phyloP scores from a whole-genome alignment of 2,329 filamentous ascomycete species.

The Diplodia mutila region DNA sequence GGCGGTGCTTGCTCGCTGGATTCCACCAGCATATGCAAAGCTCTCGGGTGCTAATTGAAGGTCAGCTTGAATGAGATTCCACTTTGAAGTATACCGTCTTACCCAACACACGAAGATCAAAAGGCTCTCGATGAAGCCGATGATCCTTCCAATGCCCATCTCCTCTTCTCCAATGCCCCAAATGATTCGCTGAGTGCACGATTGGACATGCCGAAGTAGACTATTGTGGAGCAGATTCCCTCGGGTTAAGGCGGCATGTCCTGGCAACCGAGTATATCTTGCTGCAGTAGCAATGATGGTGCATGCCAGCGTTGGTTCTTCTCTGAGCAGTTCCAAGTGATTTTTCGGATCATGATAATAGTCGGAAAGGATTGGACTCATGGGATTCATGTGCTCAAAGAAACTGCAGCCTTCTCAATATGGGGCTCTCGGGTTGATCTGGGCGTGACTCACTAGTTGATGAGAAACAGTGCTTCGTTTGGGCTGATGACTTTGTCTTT shows the following conservation, averaged over 20 bases:
- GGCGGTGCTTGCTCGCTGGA: conserved; percentile 8
- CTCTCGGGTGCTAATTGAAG: conserved; percentile 8
- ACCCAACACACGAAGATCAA: conserved; percentile 13
- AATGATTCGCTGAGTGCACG: not conserved
- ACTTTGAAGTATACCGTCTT: not conserved
- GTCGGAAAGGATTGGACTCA: conserved; percentile 17
- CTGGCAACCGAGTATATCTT: conserved; percentile 12
- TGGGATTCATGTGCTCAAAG: conserved; percentile 12
- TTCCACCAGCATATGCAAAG: conserved; percentile 8
- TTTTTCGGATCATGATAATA: conserved; percentile 18
- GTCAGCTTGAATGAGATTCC: not conserved
- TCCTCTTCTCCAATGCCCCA: conserved; percentile 21
- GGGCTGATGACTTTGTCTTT: conserved; percentile 18
- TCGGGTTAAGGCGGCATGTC: conserved; percentile 8
- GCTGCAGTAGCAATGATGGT: conserved; percentile 14
- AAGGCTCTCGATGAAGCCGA: conserved; percentile 21
- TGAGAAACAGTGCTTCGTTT: conserved; percentile 12
- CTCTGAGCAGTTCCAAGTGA: conserved; percentile 12
- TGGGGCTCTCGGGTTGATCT: no score
- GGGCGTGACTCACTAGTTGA: conserved; percentile 11
- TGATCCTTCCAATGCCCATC: not conserved
- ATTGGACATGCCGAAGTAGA: conserved; percentile 18
- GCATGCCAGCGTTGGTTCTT: conserved; percentile 18
- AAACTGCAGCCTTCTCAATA: not conserved
- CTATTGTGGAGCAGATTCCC: conserved; percentile 7